Evolutionary conservation across 2,329 filamentous ascomycete species (phyloP), one percentile per base, ranked within the genome.

Genomic region (Exophiala mesophila): DNA sequence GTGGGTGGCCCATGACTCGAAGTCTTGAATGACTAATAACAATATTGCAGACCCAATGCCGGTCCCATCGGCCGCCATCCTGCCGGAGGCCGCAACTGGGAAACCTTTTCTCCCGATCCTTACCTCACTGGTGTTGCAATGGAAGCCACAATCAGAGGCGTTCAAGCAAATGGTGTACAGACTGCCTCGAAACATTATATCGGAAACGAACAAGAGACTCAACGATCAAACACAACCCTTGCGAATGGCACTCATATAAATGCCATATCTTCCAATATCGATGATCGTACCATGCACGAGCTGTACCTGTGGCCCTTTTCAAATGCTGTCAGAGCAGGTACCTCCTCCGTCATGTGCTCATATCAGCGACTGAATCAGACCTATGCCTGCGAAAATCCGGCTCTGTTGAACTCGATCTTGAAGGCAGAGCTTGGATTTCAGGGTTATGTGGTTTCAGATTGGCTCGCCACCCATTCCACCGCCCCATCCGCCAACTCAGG

Each of bases 301-400:
- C 63, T 87, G 4, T 89, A 88, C 58, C 68, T 82, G 17, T 88
- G 85, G 85, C 85, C 85, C 0, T 89, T 88, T 57, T 81, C 76
- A 19, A 83, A 88, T 56, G 81, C 81, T 1, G 76, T 87, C 40
- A 72, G 71, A 41, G 82, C 82, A 6, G 82, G 82, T 7, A 80
- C 83, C 3, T 58, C 65, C 9, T 65, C 65, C 2, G 56, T 72
- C 10, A 74, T 74, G 71, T 73, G 71, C 56, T 61, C 49, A 2
- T 70, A 70, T 49, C 65, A 70, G 18, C 58, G 63, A 40, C 37
- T 77, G 45, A 74, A 75, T 43, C 61, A 66, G 16, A 66, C 64
- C 1, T 72, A 69, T 49, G 63, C 67, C 3, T 76, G 73, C 48
- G 64, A 74, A 48, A 74, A 71, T 49, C 62, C 63, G 13, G 55